Base-by-base conservation (phyloP, 768 basidiomycete genomes). In the Pleurotus platypus region DNA sequence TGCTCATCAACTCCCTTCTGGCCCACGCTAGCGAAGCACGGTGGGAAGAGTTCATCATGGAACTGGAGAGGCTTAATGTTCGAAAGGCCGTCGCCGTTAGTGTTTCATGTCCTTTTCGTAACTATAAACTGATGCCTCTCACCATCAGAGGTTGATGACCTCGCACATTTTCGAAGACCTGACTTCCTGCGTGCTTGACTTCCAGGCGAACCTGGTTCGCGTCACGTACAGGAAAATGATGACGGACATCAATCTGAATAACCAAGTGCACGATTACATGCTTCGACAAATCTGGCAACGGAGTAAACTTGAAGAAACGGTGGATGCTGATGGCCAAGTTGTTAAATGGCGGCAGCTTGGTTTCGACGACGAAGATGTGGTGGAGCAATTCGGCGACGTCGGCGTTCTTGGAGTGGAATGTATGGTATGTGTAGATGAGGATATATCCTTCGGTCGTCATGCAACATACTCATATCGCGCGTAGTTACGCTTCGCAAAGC, bases 1-100 rank as follows among this genome's bases (percentile, higher is more conserved):
- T 90, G 85, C 74, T 96, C 62, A 90, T 96, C 63, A 94, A 94
- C 66, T 90, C 92, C 6, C 75, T 95, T 8, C 68, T 95, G 57
- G 80, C 87, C 6, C 87, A 92, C 64, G 90, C 85, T n/a, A 87
- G 78, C 47, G 90, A 93, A 64, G 70, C 72, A 1, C 78, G 84
- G 58, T 94, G 91, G 89, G 85, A 89, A 49, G 85, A 88, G 60
- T 90, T 94, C 66, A 85, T 88, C 49, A 71, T 76, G 20, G 85
- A 90, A 55, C 71, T 94, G 5, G 91, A 94, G 63, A 77, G 79
- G 47, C 67, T 94, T 53, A 90, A 89, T 62, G 85, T 92, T 24
- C 81, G 88, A 55, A 90, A 87, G 68, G 90, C 90, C 9, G 90
- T 93, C 49, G 83, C 90, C 51, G 90, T 92, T 67, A 58, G 90